A percentile compares a stretch with the other conserved stretches of the same genome.
Conservation (phyloP, 2,329 filamentous ascomycete species). For the Trichoderma afroharzianum region DNA sequence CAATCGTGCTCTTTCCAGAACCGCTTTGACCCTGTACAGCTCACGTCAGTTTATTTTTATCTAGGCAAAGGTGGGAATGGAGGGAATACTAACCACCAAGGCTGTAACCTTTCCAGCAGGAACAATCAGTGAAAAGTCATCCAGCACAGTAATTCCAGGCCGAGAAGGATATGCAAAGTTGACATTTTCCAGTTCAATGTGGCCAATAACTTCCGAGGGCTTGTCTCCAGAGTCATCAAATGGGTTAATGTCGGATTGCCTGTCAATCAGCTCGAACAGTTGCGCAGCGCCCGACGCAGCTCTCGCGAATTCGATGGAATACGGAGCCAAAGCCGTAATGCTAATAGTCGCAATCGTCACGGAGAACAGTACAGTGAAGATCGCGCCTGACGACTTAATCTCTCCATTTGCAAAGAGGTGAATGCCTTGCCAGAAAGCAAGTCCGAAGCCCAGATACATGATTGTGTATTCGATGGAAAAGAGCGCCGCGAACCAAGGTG, state of each 20-base stretch:
- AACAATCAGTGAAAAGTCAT: constrained; percentile 40
- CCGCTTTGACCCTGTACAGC: constrained; percentile 32
- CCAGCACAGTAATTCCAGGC: constrained; percentile 39
- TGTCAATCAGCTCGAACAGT: constrained; percentile 38
- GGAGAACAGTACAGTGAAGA: constrained; percentile 40
- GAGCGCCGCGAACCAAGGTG: constrained; percentile 35
- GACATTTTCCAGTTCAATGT: constrained; percentile 39
- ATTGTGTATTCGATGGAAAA: constrained; percentile 40
- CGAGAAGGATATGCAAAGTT: constrained; percentile 44
- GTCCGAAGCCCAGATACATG: constrained; percentile 40
- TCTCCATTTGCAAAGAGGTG: constrained; percentile 36
- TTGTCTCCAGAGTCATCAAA: constrained; percentile 31
- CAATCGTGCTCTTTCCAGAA: constrained; percentile 39
- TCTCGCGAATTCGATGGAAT: constrained; percentile 37
- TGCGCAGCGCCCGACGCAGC: constrained; percentile 35
- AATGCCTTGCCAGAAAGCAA: constrained; percentile 46
- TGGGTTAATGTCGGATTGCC: constrained; percentile 36
- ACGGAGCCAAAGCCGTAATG: constrained; percentile 36
- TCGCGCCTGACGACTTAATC: constrained; percentile 35
- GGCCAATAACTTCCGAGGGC: constrained; percentile 29
- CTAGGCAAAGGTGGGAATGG: not conserved
- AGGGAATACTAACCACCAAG: constrained; percentile 33
- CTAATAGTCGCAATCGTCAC: constrained; percentile 37
- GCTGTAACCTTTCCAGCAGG: constrained; percentile 45
- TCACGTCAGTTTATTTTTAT: not conserved